These are phyloP conservation scores for Fraxinus cuspidata DNA, from an alignment of 257 asterid species.

Conservation along the genomic window DNA sequence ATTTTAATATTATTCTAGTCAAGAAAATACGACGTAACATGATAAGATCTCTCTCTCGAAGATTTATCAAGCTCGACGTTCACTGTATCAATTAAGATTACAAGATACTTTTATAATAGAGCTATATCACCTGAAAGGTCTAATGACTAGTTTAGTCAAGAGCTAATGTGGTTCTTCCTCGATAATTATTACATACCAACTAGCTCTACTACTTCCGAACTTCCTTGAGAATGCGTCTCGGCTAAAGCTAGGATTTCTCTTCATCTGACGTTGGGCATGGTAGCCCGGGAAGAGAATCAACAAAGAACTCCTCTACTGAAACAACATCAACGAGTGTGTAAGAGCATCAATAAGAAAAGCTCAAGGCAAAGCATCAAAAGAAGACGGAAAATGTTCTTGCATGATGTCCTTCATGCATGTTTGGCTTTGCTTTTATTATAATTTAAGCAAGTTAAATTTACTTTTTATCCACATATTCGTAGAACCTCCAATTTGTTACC, in stretches of 20 bases:
- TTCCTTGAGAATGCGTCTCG: slow-evolving; percentile 1
- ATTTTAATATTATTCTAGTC: not conserved
- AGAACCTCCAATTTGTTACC: too few relatives aligned
- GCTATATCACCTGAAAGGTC: slow-evolving; percentile 14
- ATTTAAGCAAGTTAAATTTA: not conserved
- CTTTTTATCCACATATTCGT: too few relatives aligned
- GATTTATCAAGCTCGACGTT: slow-evolving; percentile 15
- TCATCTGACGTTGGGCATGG: slow-evolving; percentile 62
- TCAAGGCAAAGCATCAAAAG: not conserved
- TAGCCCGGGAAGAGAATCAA: slow-evolving; percentile 68
- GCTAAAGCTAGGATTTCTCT: slow-evolving; percentile 42
- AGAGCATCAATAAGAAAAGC: too few relatives aligned
- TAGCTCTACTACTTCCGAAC: not conserved
- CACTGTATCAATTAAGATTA: slow-evolving; percentile 2
- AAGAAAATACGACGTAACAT: slow-evolving; percentile 16
- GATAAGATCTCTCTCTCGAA: slow-evolving; percentile 2
- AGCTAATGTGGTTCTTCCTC: slow-evolving; percentile 18
- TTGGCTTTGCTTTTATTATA: not conserved
- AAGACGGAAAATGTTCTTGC: not conserved
- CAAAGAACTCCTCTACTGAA: slow-evolving; percentile 93
- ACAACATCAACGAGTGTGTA: slow-evolving; percentile 18
- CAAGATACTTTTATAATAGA: not conserved
- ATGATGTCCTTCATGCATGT: not conserved
- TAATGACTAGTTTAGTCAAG: not conserved
- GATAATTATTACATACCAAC: slow-evolving; percentile 1